Evolutionary conservation across 1,284 basidiomycete species (phyloP).

Genomic region (Ustilago nuda): DNA sequence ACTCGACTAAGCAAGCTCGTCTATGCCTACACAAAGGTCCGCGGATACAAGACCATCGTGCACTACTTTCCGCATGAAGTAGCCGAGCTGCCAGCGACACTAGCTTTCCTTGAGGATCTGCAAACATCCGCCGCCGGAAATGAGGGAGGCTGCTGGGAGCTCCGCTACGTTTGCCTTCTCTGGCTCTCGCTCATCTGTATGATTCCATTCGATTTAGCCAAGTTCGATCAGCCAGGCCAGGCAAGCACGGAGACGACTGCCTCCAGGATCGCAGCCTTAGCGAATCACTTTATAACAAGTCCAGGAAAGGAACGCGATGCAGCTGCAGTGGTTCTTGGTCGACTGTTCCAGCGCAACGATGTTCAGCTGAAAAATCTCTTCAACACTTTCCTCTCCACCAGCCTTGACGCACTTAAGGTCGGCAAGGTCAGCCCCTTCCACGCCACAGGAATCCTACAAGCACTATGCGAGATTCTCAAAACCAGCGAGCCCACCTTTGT

Average conservation of each 20-base stretch:
- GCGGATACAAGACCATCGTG: conserved; percentile 91
- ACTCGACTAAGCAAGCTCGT: conserved; percentile 72
- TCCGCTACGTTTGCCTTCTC: conserved; percentile 85
- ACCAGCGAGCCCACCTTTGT: conserved; percentile 70
- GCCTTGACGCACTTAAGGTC: conserved; percentile 13
- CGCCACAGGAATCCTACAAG: conserved; percentile 78
- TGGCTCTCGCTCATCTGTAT: conserved; percentile 95
- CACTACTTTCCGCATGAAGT: conserved; percentile 92
- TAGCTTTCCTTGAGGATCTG: conserved; percentile 76
- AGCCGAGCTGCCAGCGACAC: conserved; percentile 80
- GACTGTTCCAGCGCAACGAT: conserved; percentile 77
- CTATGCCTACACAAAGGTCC: conserved; percentile 86
- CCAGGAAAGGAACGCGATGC: conserved; percentile 85
- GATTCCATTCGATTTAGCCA: conserved; percentile 89
- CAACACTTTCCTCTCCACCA: conserved; percentile 15
- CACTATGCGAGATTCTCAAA: conserved; percentile 80
- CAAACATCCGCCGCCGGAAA: neutral
- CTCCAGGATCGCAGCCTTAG: conserved; percentile 74
- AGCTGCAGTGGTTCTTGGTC: conserved; percentile 79
- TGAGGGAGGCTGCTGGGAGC: conserved; percentile 75
- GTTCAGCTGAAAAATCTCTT: conserved; percentile 30
- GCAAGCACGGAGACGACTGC: conserved; percentile 70
- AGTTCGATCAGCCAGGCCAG: conserved; percentile 77
- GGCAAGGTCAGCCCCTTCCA: conserved; percentile 33
- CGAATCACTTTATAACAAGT: conserved; percentile 75